Evolutionary conservation across 2,329 filamentous ascomycete genomes (phyloP), one percentile per base, ranked within the genome.

Genomic region (Neocatenulostroma microsporum): DNA sequence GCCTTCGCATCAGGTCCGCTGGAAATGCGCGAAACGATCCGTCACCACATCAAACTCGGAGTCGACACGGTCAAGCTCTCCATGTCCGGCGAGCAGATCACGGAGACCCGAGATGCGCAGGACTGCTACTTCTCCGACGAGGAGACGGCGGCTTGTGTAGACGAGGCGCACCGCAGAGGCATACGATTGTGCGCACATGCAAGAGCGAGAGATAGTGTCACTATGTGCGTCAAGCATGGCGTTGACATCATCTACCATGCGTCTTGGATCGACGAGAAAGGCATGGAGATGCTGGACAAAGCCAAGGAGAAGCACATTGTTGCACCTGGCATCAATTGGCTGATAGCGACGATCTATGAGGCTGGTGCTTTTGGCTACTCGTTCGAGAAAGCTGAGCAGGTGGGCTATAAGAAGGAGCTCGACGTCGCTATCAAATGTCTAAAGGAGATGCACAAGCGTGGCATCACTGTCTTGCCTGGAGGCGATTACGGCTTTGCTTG

Each of bases 241-340:
- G 63, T 70, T 0, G 67, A 70, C 31, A 61, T 68, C 5, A 68
- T 71, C 27, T 70, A 64, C 41, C 66, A 71, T 42, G 67, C 62
- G 1, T 63, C 58, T 0, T 70, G 61, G 33, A 65, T 64, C 11
- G 65, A 70, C 37, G 60, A 63, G 18, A 59, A 59, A 51, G 50
- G 55, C n/a, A 59, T 64, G 48, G 55, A 62, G 15, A 56, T 61
- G 57, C 51, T 64, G 1, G 64, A 68, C 36, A 51, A 52, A 19
- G 53, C 53, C 5, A 69, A 62, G 40, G 41, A 53, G 8, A 60
- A 57, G 40, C 55, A 63, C 39, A 53, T 68, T 7, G 61, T 70
- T 2, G 63, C 56, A 0, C 66, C 64, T 0, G 66, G 55, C 2
- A 55, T 69, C 28, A 70, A 69, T 36, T 68, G 62, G 62, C 55